phyloP scores from a whole-genome alignment of 1,284 basidiomycete genomes.

The Anthracocystis panici-leucophaei region DNA sequence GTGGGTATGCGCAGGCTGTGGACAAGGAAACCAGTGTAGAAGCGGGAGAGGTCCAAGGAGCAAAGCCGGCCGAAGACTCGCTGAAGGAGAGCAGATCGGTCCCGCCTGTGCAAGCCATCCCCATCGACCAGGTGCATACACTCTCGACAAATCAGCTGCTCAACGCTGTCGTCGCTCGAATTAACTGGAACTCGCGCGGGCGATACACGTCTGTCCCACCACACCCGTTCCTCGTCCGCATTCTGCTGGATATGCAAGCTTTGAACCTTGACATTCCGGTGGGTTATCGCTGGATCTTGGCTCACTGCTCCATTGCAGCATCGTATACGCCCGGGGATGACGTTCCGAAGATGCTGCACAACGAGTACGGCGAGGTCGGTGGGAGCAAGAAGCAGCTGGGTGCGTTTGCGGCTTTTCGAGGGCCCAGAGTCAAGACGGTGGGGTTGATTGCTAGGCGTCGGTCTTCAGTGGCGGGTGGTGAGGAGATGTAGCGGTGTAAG shows the following conservation, averaged over 20 bases:
- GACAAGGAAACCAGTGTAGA: neutral
- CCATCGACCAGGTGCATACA: neutral
- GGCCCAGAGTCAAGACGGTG: constrained; percentile 29
- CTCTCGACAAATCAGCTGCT: constrained; percentile 12
- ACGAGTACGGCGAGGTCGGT: neutral
- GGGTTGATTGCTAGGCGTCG: constrained; percentile 28
- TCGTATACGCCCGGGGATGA: neutral
- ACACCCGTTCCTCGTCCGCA: constrained; percentile 31
- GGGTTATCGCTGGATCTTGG: constrained; percentile 34
- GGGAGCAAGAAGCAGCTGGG: neutral
- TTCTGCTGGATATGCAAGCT: constrained; percentile 40
- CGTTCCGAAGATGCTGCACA: constrained; percentile 9
- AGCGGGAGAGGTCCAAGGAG: neutral
- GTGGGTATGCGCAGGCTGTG: constrained; percentile 12
- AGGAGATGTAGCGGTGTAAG: neutral
- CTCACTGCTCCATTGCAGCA: constrained; percentile 10
- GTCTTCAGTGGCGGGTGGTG: neutral
- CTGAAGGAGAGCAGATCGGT: neutral
- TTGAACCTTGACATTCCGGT: constrained; percentile 29
- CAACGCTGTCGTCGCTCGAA: constrained; percentile 9
- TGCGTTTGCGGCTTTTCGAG: constrained; percentile 26
- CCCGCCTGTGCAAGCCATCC: neutral
- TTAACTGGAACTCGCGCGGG: constrained; percentile 31
- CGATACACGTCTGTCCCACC: constrained; percentile 21
- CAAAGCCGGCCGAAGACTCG: neutral